phyloP scores from a whole-genome alignment of 2,329 filamentous ascomycete species.

The Dactylellina haptotyla region DNA sequence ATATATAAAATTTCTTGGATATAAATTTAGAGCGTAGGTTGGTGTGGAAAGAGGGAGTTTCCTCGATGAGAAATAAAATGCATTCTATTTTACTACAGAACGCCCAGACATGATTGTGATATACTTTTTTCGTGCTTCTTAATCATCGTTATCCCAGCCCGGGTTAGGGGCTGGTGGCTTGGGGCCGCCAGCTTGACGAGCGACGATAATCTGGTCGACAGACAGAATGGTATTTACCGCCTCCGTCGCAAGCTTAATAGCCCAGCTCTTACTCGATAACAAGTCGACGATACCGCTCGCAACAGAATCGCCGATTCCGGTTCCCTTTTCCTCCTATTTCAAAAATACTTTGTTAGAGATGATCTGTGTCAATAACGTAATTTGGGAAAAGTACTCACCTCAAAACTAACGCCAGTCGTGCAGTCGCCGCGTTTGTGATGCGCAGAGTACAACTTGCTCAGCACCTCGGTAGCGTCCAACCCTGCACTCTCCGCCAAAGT shows the following conservation, averaged over 20 bases:
- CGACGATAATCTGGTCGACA: constrained; percentile 98
- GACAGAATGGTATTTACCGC: constrained; percentile 91
- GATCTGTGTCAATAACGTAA: constrained; percentile 55
- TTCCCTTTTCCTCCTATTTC: constrained; percentile 75
- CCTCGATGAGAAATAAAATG: constrained; percentile 26
- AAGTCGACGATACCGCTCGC: constrained; percentile 92
- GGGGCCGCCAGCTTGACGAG: constrained; percentile 90
- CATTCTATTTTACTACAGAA: constrained; percentile 43
- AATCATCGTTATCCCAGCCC: constrained; percentile 73
- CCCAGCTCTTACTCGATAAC: constrained; percentile 92
- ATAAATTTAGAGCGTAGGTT: background rate
- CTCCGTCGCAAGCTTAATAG: constrained; percentile 95
- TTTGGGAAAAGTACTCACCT: constrained; percentile 65
- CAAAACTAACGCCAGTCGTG: constrained; percentile 92
- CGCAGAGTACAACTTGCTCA: constrained; percentile 90
- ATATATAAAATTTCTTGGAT: constrained; percentile 4
- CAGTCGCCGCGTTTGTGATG: constrained; percentile 89
- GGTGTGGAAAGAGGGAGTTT: background rate
- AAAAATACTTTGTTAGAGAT: constrained; percentile 57
- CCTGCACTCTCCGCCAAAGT: constrained; percentile 94
- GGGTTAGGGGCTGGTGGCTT: constrained; percentile 96
- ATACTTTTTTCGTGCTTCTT: constrained; percentile 25
- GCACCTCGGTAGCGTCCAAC: constrained; percentile 94
- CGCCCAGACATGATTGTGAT: constrained; percentile 41
- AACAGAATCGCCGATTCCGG: constrained; percentile 84